Evolutionary conservation across 257 asterid genomes (phyloP), one percentile per base, ranked within the genome.

Genomic region (Catharanthus roseus): DNA sequence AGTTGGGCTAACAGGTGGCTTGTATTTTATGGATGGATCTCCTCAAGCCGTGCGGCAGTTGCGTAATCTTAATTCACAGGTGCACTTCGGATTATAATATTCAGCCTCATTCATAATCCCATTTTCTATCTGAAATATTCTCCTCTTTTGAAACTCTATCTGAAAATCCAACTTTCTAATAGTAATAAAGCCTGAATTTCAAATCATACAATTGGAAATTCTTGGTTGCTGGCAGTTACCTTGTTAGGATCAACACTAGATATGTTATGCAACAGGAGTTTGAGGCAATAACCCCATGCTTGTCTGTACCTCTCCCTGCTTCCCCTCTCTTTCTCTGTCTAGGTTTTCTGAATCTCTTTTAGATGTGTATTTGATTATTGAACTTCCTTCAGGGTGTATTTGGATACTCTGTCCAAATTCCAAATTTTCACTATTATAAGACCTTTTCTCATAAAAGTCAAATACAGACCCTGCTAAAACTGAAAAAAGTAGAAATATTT

Each of bases 21-120:
- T 87, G 26, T 91, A 91, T 89, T 91, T 86, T 82, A 91, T 89
- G 97, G 97, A 91, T 80, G 95, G 90, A 72, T 89, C 97, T 75
- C 96, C 91, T 76, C 97, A 91, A 87, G 95, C 95, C 61, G 91
- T 91, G 79, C 85, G 92, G 60, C 95, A 87, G 85, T 79, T 91
- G 82, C 88, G 86, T 31, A 83, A 85, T 78, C 91, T 86, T 78
- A 89, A 77, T 72, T 91, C 97, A 38, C 95, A 87, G 95, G 97
- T 91, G 57, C 72, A 73, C 67, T 24, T 75, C 31, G 61, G 64
- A 29, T 16, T 57, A 51, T 58, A 49, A 74, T 38, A 38, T 68
- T 82, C 24, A 45, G 57, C 65, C 24, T 10, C 26, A 33, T 31
- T 23, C 15, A 1, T 31, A 31, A 31, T 60, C 39, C 33, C 28